These are phyloP conservation scores for Vicia sativa DNA, from an alignment of 306 rosid species.

Conservation along the genomic window DNA sequence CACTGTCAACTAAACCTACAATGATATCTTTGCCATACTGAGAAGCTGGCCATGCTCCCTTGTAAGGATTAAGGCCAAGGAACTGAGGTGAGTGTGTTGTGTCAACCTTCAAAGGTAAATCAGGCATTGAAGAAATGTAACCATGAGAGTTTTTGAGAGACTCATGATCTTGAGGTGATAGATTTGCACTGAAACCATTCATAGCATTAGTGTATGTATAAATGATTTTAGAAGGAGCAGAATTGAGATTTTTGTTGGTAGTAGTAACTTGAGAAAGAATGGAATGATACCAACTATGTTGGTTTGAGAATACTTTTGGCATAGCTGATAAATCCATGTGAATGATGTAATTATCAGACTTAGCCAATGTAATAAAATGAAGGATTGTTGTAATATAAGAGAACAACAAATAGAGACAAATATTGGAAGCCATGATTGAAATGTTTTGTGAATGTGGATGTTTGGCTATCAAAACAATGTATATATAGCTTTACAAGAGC, in stretches of 20 bases:
- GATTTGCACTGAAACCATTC: constrained; percentile 70
- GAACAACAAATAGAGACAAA: constrained; percentile 13
- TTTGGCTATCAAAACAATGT: background rate
- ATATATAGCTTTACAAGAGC: background rate
- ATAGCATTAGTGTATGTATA: constrained; percentile 63
- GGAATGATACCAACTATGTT: constrained; percentile 62
- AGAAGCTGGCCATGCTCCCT: constrained; percentile 58
- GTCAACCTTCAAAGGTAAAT: constrained; percentile 46
- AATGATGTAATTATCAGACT: constrained; percentile 59
- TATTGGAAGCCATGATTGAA: constrained; percentile 34
- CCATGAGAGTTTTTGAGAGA: constrained; percentile 54
- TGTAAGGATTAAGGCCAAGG: constrained; percentile 54
- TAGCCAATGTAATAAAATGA: constrained; percentile 24
- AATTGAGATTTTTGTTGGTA: background rate
- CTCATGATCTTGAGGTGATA: constrained; percentile 59
- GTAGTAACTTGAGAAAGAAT: constrained; percentile 39
- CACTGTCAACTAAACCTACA: constrained; percentile 76
- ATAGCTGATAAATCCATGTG: constrained; percentile 74
- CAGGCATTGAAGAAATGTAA: constrained; percentile 51
- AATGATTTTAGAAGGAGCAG: constrained; percentile 44
- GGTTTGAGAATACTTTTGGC: constrained; percentile 66
- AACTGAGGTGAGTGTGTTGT: constrained; percentile 70
- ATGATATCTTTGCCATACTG: constrained; percentile 61
- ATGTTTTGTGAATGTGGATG: background rate
- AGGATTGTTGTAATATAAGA: constrained; percentile 5